These are phyloP conservation scores for Martiniozyma asiatica DNA, from an alignment of 1,139 yeast genomes.

Conservation along the genomic window DNA sequence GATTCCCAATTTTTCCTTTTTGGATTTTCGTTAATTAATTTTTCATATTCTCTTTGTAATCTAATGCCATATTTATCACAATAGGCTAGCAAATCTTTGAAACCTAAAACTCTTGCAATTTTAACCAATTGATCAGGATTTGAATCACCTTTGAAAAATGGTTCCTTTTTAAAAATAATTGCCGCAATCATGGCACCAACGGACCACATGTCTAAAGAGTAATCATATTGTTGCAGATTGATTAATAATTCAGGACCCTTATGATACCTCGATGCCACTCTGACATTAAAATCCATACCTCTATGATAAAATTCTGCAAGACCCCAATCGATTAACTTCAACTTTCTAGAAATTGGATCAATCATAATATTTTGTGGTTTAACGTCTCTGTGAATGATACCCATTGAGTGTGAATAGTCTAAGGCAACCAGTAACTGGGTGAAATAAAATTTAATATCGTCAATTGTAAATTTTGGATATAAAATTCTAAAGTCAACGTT, in stretches of 20 bases:
- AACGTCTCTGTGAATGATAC: slow-evolving; percentile 97
- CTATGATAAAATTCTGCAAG: slow-evolving; percentile 95
- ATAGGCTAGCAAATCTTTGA: slow-evolving; percentile 68
- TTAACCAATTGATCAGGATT: slow-evolving; percentile 94
- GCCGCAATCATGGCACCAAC: slow-evolving; percentile 98
- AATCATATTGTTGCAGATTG: slow-evolving; percentile 89
- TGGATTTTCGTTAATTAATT: slow-evolving; percentile 49
- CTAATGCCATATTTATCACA: slow-evolving; percentile 64
- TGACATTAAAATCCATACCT: slow-evolving; percentile 87
- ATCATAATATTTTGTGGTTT: slow-evolving; percentile 98
- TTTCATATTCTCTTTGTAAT: slow-evolving; percentile 74
- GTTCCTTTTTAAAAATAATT: slow-evolving; percentile 90
- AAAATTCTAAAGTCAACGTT: slow-evolving; percentile 84
- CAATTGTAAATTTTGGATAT: slow-evolving; percentile 79
- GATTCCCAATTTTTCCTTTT: slow-evolving; percentile 83
- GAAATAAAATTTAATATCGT: slow-evolving; percentile 82
- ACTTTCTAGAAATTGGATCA: slow-evolving; percentile 61
- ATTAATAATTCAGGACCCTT: slow-evolving; percentile 95
- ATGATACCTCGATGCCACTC: slow-evolving; percentile 96
- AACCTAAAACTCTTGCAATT: slow-evolving; percentile 87
- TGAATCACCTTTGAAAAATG: slow-evolving; percentile 93
- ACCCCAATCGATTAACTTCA: slow-evolving; percentile 97
- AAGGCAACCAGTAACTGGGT: slow-evolving; percentile 79
- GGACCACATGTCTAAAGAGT: slow-evolving; percentile 93
- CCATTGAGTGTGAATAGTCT: slow-evolving; percentile 93